Conservation (phyloP, 2,329 filamentous ascomycete species). For the Decorospora gaudefroyi region DNA sequence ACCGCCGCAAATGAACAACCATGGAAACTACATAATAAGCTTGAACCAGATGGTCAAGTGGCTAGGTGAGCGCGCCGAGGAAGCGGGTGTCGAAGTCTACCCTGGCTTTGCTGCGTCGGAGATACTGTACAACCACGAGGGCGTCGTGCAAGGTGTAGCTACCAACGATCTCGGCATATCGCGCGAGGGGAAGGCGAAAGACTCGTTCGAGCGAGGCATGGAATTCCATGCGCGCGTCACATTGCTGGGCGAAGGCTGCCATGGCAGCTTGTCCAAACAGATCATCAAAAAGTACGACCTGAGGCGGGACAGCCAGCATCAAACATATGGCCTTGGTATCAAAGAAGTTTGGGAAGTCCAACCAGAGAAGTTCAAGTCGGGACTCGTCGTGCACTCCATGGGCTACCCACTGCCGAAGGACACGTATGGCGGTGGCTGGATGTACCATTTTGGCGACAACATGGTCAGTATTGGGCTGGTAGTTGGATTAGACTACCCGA, state of each 20-base stretch:
- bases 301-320: constrained; percentile 83
- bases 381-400: constrained; percentile 85
- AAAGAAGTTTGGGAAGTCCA: constrained; percentile 98
- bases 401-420: constrained; percentile 87
- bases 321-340: constrained; percentile 91
- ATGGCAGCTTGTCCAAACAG: constrained; percentile 93
- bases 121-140: constrained; percentile 82
- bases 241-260: constrained; percentile 91
- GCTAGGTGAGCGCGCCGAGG: constrained; percentile 95
- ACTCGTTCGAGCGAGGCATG: constrained; percentile 94
- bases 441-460: constrained; percentile 99
- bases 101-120: constrained; percentile 95
- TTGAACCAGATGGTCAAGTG: constrained; percentile 94
- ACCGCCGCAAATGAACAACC: constrained; percentile 96
- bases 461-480: constrained; percentile 90
- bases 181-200: constrained; percentile 81
- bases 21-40: constrained; percentile 97
- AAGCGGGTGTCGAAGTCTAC: constrained; percentile 93
- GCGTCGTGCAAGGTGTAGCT: constrained; percentile 88
- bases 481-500: constrained; percentile 90
- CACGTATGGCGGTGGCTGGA: constrained; percentile 96
- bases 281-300: constrained; percentile 93
- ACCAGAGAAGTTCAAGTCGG: constrained; percentile 87
- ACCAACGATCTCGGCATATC: constrained; percentile 92
- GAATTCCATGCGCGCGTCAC: constrained; percentile 94